Conservation (phyloP, 83 land plant species). For the Picea abies region DNA sequence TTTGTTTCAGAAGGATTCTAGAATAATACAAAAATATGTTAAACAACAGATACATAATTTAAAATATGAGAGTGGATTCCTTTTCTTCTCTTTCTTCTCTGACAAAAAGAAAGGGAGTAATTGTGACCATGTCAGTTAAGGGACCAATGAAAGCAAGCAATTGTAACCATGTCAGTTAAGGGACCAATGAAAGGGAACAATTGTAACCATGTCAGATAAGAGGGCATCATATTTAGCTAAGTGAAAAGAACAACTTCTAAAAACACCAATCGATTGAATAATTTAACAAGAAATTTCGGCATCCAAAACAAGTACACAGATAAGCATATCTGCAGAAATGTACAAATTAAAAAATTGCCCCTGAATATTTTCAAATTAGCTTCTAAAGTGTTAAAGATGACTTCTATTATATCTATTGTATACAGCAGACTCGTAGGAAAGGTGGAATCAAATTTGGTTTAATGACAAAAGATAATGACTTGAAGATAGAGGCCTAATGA, state of each 20-base stretch:
- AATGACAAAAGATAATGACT: conserved; percentile 11
- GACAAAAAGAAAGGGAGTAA: too few species aligned
- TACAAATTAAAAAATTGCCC: conserved; percentile 8
- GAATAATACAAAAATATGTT: background rate
- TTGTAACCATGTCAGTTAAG: background rate
- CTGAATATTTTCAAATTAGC: background rate
- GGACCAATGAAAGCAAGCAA: background rate
- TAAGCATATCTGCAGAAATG: background rate
- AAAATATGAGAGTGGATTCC: background rate
- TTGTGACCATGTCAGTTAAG: background rate
- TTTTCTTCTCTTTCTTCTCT: background rate
- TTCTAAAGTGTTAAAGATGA: background rate
- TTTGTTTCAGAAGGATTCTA: background rate
- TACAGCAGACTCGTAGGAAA: background rate
- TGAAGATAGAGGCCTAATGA: conserved; percentile 13
- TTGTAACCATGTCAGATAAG: background rate
- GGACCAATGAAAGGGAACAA: background rate
- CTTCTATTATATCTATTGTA: background rate
- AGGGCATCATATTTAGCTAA: background rate
- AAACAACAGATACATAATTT: background rate
- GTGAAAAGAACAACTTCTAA: background rate
- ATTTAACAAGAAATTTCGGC: background rate
- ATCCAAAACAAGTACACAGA: background rate
- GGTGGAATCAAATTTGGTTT: background rate
- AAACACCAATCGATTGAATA: background rate